phyloP scores from a whole-genome alignment of 805 yeast species.

The Schwanniomyces sp. region DNA sequence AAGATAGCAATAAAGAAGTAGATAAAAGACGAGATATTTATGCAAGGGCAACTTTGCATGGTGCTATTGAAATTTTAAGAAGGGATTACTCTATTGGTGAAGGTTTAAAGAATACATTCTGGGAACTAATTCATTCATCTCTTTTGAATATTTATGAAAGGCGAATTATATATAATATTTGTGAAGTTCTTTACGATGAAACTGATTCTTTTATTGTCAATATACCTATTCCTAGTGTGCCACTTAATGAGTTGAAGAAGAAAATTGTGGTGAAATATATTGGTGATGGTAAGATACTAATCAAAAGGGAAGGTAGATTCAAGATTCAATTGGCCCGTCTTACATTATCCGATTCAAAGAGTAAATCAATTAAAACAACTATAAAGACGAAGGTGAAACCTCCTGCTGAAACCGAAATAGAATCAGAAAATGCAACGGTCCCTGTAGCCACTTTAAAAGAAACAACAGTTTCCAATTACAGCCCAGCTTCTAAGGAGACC shows the following conservation, averaged over 20 bases:
- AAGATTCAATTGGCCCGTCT: conserved; percentile 46
- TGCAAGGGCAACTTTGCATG: conserved; percentile 63
- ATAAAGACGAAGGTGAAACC: neutral
- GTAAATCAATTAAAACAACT: neutral
- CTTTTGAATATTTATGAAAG: conserved; percentile 58
- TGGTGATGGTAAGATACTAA: conserved; percentile 54
- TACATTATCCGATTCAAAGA: conserved; percentile 4
- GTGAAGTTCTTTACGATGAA: conserved; percentile 65
- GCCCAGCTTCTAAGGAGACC: neutral
- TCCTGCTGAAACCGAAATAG: neutral
- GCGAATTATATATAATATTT: conserved; percentile 60
- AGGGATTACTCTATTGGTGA: conserved; percentile 55
- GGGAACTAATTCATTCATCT: conserved; percentile 70
- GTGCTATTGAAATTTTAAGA: conserved; percentile 64
- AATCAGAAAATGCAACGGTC: neutral
- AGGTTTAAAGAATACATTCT: conserved; percentile 59
- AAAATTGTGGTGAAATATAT: conserved; percentile 59
- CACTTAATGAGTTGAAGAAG: conserved; percentile 42
- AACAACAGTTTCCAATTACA: neutral
- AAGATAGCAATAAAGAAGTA: conserved; percentile 42
- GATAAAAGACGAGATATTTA: conserved; percentile 59
- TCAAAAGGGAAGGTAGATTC: conserved; percentile 61
- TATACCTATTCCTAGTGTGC: conserved; percentile 64
- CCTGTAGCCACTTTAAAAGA: neutral
- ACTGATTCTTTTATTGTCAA: conserved; percentile 59